Evolutionary conservation across 75 land plant genomes (phyloP), one percentile per base, ranked within the genome.

Genomic region (Picea glauca): DNA sequence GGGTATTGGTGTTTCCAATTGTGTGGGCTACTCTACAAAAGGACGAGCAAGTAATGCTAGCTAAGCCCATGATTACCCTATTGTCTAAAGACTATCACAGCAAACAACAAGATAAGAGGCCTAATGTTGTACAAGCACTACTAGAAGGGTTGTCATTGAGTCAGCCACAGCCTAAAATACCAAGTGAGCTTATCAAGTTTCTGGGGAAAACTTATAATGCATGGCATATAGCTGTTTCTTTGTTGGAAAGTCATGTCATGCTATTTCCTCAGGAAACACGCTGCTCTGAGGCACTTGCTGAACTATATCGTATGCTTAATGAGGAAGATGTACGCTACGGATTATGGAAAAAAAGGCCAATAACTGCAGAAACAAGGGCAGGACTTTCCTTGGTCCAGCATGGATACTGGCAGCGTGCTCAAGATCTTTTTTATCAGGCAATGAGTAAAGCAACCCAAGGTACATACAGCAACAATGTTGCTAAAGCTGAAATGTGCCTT

Each of bases 291-390:
- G 94, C 96, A 80, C 85, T 98, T 26, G 99, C 99, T 63, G 99
- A 98, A 83, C 94, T 98, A 58, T 98, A 98, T 83, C 94, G 98
- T 13, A 80, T 94, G 73, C 88, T 98, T 31, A 91, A 98, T 87
- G 99, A 98, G 79, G 99, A 95, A 74, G 99, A 98, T 86, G 98
- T 95, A 81, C 88, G 99, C 58, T 95, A 89, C 81, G 99, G 99
- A 0, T 78, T 98, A 64, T 98, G 98, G 99, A 98, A 95, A 76
- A 90, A 89, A 76, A 91, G 94, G 32, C 89, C 96, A 38, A 86
- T 95, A 57, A 92, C 98, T 64, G 85, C 94, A 65, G 99, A 98
- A 84, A 95, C 99, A 77, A 84, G 89, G 72, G 94, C 99, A 75
- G 99, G 99, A 12, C 91, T 98, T 59, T 98, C 99, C 21, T 76